Percentiles rank a stretch among this genome's conserved stretches.
These are phyloP conservation scores for Plasmopara muralis DNA, from an alignment of 352 stramenopile species.

Conservation along the genomic window DNA sequence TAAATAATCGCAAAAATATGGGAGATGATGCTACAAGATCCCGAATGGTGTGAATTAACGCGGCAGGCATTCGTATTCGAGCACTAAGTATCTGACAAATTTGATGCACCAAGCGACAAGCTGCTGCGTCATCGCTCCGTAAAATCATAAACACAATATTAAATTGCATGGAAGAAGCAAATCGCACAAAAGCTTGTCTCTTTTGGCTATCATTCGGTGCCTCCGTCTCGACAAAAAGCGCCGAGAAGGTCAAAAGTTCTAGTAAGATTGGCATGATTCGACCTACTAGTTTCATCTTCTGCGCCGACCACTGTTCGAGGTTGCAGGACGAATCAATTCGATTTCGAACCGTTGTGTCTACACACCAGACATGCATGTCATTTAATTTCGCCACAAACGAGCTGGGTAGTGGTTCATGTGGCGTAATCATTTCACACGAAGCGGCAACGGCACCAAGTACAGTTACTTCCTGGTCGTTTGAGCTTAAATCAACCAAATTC, in stretches of 20 bases:
- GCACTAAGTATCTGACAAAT: slow-evolving; percentile 41
- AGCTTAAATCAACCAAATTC: slow-evolving; percentile 40
- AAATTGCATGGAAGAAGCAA: slow-evolving; percentile 28
- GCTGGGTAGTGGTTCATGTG: slow-evolving; percentile 36
- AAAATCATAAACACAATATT: slow-evolving; percentile 33
- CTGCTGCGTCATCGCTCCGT: slow-evolving; percentile 32
- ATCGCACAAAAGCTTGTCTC: slow-evolving; percentile 23
- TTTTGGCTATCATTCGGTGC: slow-evolving; percentile 7
- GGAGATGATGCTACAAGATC: slow-evolving; percentile 30
- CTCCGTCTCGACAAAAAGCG: slow-evolving; percentile 17
- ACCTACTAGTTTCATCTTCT: slow-evolving; percentile 29
- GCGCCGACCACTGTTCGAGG: slow-evolving; percentile 19
- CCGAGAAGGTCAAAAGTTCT: slow-evolving; percentile 31
- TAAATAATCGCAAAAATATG: slow-evolving; percentile 37
- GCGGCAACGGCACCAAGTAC: slow-evolving; percentile 24
- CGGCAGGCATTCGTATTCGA: slow-evolving; percentile 25
- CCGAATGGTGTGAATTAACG: slow-evolving; percentile 35
- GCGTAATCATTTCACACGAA: slow-evolving; percentile 29
- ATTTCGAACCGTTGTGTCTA: slow-evolving; percentile 1
- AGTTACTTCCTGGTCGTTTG: slow-evolving; percentile 34
- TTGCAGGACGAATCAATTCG: slow-evolving; percentile 2
- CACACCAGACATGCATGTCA: slow-evolving; percentile 35
- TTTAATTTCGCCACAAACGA: slow-evolving; percentile 27
- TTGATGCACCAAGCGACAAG: slow-evolving; percentile 37
- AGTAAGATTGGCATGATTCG: slow-evolving; percentile 34